Evolutionary conservation across 78 protist species (phyloP), one percentile per base, ranked within the genome.

Genomic region (Acrasis kona): DNA sequence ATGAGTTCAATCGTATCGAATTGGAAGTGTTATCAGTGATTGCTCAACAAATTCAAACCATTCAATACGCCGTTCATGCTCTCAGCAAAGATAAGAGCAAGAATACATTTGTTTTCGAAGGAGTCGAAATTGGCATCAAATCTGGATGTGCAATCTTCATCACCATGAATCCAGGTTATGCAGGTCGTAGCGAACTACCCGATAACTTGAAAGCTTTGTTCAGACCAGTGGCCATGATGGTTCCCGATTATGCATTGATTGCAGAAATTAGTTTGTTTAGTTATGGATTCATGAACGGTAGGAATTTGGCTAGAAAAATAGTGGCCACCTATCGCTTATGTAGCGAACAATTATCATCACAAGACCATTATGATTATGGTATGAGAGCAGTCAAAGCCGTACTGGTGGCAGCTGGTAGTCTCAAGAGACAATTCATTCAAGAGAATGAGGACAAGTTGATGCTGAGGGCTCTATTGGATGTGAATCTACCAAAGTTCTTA

Each of bases 1-100:
- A 88, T 77, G 96, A 92, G 86, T 92, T 92, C 87, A 92, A 92
- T 66, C 93, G 96, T 28, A 90, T 90, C 50, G 92, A 91, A 66
- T 92, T 39, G 70, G 88, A n/a, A n/a, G n/a, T n/a, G n/a, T n/a
- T n/a, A n/a, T n/a, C n/a, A n/a, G n/a, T n/a, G n/a, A n/a, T n/a
- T 27, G 92, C 96, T 9, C 88, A 81, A 81, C 96, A 92, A 79
- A 77, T 92, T 50, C 10, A 73, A 12, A 81, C 88, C 8, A 89
- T 92, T 77, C 84, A 81, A 31, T 1, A 29, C 2, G 93, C 91
- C n/a, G 70, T 89, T 71, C n/a, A n/a, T n/a, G n/a, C n/a, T n/a
- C n/a, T n/a, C n/a, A n/a, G 37, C 36, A 19, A 71, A 8, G 5
- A 61, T 70, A 10, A 40, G n/a, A 74, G 76, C 50, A 3, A 41